Conservation (phyloP, 345 rosid genomes). For the Cardamine resedifolia region DNA sequence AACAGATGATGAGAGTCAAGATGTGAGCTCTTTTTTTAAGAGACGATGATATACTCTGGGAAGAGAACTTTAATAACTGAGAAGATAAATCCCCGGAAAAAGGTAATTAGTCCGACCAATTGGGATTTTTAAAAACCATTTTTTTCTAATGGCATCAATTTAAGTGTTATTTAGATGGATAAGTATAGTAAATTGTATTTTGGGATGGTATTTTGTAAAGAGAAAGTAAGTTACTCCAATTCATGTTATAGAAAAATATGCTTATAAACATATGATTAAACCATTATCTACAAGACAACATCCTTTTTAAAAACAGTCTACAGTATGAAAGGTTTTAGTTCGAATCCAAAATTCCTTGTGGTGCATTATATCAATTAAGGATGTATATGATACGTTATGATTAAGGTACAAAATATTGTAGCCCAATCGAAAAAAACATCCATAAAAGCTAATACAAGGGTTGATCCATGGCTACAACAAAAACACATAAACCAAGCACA, state of each 20-base stretch:
- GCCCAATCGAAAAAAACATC: too few species aligned
- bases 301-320: background rate
- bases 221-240: background rate
- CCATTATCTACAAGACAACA: background rate
- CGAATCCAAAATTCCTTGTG: background rate
- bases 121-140: background rate
- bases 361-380: background rate
- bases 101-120: background rate
- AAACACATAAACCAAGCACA: background rate
- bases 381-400: too few species aligned
- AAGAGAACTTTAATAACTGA: background rate
- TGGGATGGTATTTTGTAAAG: background rate
- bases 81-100: background rate
- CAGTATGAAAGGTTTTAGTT: background rate
- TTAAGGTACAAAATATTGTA: too few species aligned
- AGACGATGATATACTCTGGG: background rate
- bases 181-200: background rate
- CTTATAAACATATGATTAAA: background rate
- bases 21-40: background rate
- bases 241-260: background rate
- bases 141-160: background rate
- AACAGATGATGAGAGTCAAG: background rate
- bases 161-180: background rate
- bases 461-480: background rate
- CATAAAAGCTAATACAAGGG: too few species aligned